A percentile compares a stretch with the other conserved stretches of the same genome.
These are phyloP conservation scores for Erigeron canadensis DNA, from an alignment of 129 eudicot genomes.

Conservation along the genomic window DNA sequence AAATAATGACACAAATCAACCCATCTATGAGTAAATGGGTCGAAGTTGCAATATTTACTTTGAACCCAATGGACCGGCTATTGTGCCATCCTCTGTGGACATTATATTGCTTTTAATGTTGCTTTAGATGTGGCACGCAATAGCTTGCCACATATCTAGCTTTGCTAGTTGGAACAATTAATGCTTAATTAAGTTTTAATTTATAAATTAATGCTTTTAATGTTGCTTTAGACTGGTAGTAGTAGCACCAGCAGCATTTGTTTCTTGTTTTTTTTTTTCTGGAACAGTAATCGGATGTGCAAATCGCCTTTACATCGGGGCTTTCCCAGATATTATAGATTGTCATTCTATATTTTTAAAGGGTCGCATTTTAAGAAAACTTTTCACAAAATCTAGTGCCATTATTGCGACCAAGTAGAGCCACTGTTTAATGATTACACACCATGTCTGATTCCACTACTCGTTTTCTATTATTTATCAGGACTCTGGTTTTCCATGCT, in stretches of 20 bases:
- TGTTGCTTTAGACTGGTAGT: too few relatives aligned
- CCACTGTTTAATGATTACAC: neutral
- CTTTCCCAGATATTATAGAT: neutral
- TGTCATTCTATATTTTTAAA: neutral
- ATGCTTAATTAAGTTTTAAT: too few relatives aligned
- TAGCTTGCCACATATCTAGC: too few relatives aligned
- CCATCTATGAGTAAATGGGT: neutral
- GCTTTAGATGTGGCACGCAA: too few relatives aligned
- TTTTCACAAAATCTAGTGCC: neutral
- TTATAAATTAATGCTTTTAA: too few relatives aligned
- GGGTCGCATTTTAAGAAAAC: neutral
- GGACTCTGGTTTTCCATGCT: slow-evolving; percentile 99
- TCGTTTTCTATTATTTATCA: slow-evolving; percentile 33
- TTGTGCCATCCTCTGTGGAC: neutral
- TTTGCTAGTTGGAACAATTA: too few relatives aligned
- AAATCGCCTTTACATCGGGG: neutral
- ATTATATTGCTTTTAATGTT: neutral
- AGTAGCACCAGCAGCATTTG: neutral
- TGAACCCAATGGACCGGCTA: neutral
- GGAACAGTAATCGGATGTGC: neutral
- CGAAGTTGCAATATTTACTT: neutral
- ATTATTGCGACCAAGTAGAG: neutral
- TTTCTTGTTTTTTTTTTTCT: neutral
- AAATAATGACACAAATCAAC: neutral
- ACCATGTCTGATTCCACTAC: neutral